Conservation (phyloP, 2,329 filamentous ascomycete genomes). For the Ophiognomonia clavigignenti-juglandacearum region DNA sequence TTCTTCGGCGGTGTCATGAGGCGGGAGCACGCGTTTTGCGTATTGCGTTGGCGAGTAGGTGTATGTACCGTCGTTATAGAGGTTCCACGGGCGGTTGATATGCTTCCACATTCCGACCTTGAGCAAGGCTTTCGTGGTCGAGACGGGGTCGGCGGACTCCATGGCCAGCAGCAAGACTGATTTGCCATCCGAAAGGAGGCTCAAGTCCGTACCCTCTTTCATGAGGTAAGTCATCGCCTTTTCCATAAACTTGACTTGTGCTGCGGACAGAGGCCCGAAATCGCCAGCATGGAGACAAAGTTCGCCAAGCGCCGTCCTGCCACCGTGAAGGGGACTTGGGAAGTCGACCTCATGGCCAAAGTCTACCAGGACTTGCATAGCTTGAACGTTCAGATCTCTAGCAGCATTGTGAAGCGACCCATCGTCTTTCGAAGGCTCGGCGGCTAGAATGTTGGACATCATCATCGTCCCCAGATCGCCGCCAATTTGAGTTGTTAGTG, state of each 20-base stretch:
- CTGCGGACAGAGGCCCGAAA: slow-evolving; percentile 36
- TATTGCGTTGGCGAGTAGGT: slow-evolving; percentile 65
- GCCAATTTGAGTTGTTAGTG: slow-evolving; percentile 52
- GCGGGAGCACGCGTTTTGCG: slow-evolving; percentile 40
- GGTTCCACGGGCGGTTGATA: slow-evolving; percentile 56
- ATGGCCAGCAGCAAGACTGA: slow-evolving; percentile 57
- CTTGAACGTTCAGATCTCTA: slow-evolving; percentile 51
- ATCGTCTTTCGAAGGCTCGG: slow-evolving; percentile 55
- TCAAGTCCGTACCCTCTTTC: slow-evolving; percentile 50
- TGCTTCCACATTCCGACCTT: slow-evolving; percentile 62
- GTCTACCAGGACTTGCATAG: slow-evolving; percentile 52
- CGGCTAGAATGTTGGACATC: slow-evolving; percentile 49
- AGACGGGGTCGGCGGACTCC: slow-evolving; percentile 49
- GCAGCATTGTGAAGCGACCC: slow-evolving; percentile 64
- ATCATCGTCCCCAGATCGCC: slow-evolving; percentile 49
- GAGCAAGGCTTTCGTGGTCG: slow-evolving; percentile 52
- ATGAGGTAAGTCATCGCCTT: slow-evolving; percentile 54
- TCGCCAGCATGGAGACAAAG: slow-evolving; percentile 54
- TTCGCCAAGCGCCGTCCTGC: slow-evolving; percentile 59
- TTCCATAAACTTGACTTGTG: slow-evolving; percentile 49
- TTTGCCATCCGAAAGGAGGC: slow-evolving; percentile 51
- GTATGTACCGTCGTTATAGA: slow-evolving; percentile 45
- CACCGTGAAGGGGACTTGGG: slow-evolving; percentile 56
- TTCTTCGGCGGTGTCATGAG: slow-evolving; percentile 30
- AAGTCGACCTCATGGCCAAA: slow-evolving; percentile 61